Evolutionary conservation across 805 yeast species (phyloP).

Genomic region (Lachancea cidri): DNA sequence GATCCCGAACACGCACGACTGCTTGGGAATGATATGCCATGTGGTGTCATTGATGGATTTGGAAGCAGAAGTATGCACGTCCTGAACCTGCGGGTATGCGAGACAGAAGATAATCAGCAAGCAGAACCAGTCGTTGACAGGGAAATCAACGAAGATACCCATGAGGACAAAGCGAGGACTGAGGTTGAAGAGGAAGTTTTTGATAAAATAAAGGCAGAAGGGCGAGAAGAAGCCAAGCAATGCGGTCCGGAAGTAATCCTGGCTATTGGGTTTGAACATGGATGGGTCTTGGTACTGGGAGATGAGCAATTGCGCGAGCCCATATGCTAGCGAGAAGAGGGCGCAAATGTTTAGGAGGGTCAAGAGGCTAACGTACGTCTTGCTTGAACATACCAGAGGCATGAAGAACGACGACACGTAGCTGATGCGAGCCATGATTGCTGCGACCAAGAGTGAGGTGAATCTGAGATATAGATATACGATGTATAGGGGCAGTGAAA

Average conservation of each 20-base stretch:
- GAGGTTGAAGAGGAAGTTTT: slow-evolving; percentile 24
- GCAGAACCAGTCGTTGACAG: slow-evolving; percentile 34
- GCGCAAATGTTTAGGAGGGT: slow-evolving; percentile 7
- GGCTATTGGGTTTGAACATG: slow-evolving; percentile 34
- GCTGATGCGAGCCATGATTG: slow-evolving; percentile 25
- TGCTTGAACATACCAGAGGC: slow-evolving; percentile 32
- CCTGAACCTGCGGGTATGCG: slow-evolving; percentile 39
- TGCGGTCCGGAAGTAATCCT: slow-evolving; percentile 37
- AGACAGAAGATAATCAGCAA: slow-evolving; percentile 33
- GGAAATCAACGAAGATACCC: slow-evolving; percentile 29
- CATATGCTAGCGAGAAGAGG: slow-evolving; percentile 18
- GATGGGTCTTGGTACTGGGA: slow-evolving; percentile 24
- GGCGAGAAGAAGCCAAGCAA: slow-evolving; percentile 35
- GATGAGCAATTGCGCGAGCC: slow-evolving; percentile 20
- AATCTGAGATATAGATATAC: too few species aligned
- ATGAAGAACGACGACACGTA: slow-evolving; percentile 31
- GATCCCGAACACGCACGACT: slow-evolving; percentile 37
- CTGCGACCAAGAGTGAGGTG: too few species aligned
- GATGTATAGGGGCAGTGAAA: too few species aligned
- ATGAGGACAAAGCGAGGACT: slow-evolving; percentile 27
- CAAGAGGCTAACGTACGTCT: slow-evolving; percentile 19
- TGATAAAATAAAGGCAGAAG: slow-evolving; percentile 30
- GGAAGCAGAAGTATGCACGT: slow-evolving; percentile 7
- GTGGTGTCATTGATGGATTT: slow-evolving; percentile 13
- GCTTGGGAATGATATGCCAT: slow-evolving; percentile 40